Evolutionary conservation across 2,329 filamentous ascomycete genomes (phyloP).

Genomic region (Nothophaeocryptopus gaeumannii): DNA sequence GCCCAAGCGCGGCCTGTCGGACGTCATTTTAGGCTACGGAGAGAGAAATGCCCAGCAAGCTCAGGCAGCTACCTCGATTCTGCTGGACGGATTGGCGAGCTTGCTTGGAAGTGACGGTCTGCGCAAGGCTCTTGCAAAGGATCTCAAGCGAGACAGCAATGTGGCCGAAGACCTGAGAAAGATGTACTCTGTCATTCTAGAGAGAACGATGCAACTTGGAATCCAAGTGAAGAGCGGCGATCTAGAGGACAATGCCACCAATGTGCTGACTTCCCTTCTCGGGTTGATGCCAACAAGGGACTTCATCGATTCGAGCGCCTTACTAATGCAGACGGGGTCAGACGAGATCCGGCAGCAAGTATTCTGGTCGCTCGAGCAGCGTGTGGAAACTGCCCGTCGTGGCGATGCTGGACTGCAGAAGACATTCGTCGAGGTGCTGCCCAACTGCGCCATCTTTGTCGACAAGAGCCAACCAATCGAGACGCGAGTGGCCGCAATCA

Average conservation of each 20-base stretch:
- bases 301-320: conserved; percentile 84
- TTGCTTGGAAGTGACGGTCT: conserved; percentile 29
- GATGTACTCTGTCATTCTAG: conserved; percentile 36
- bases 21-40: conserved; percentile 64
- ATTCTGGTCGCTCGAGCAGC: conserved; percentile 73
- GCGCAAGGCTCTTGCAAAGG: conserved; percentile 27
- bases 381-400: conserved; percentile 70
- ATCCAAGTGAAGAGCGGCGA: conserved; percentile 55
- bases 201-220: conserved; percentile 53
- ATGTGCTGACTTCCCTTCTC: conserved; percentile 75
- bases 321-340: conserved; percentile 72
- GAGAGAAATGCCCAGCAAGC: conserved; percentile 41
- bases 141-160: conserved; percentile 25
- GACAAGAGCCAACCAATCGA: conserved; percentile 67
- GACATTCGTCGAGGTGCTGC: conserved; percentile 52
- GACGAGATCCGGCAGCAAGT: conserved; percentile 73
- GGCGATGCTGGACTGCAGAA: conserved; percentile 70
- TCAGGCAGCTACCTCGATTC: conserved; percentile 34
- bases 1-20: conserved; percentile 70
- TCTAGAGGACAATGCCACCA: conserved; percentile 52
- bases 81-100: conserved; percentile 41
- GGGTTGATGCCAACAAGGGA: conserved; percentile 81
- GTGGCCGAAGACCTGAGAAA: conserved; percentile 26
- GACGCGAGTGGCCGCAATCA: conserved; percentile 81
- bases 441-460: conserved; percentile 63